These are phyloP conservation scores for Globisporangium spinosum DNA, from an alignment of 352 stramenopile genomes.

Conservation along the genomic window DNA sequence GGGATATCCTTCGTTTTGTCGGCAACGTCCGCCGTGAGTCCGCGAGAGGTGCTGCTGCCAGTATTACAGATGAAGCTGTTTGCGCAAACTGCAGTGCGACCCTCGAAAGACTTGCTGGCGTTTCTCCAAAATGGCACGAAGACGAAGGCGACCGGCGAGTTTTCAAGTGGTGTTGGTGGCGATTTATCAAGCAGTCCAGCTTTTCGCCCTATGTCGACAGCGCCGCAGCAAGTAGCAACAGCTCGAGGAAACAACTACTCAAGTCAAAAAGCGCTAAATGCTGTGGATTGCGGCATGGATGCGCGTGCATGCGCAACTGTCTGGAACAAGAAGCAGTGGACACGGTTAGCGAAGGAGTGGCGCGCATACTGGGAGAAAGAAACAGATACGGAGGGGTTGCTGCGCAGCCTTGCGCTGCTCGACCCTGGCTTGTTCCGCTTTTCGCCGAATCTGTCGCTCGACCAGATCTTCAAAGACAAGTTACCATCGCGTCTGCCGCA, in stretches of 20 bases:
- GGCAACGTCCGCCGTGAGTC: slow-evolving; percentile 30
- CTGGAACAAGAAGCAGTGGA: slow-evolving; percentile 53
- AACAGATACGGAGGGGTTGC: slow-evolving; percentile 28
- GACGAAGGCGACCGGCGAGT: not conserved
- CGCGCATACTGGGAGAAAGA: slow-evolving; percentile 47
- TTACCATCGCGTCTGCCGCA: slow-evolving; percentile 60
- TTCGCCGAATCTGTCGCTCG: slow-evolving; percentile 36
- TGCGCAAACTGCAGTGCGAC: slow-evolving; percentile 29
- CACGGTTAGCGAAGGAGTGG: slow-evolving; percentile 36
- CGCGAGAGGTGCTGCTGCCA: slow-evolving; percentile 36
- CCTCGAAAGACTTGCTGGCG: slow-evolving; percentile 42
- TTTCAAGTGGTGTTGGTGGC: not conserved
- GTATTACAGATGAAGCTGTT: slow-evolving; percentile 51
- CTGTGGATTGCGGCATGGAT: slow-evolving; percentile 22
- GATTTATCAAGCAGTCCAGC: slow-evolving; percentile 7
- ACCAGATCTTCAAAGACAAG: slow-evolving; percentile 78
- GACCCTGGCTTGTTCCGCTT: slow-evolving; percentile 27
- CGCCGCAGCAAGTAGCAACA: not conserved
- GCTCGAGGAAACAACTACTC: not conserved
- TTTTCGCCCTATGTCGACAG: slow-evolving; percentile 12
- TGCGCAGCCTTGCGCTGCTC: slow-evolving; percentile 30
- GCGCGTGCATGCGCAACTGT: slow-evolving; percentile 19
- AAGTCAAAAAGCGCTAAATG: not conserved
- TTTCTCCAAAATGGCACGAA: slow-evolving; percentile 32
- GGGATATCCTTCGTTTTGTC: slow-evolving; percentile 55